These are phyloP conservation scores for Ulota crispa DNA, from an alignment of 225 moss, liverwort and hornwort genomes.

Conservation along the genomic window DNA sequence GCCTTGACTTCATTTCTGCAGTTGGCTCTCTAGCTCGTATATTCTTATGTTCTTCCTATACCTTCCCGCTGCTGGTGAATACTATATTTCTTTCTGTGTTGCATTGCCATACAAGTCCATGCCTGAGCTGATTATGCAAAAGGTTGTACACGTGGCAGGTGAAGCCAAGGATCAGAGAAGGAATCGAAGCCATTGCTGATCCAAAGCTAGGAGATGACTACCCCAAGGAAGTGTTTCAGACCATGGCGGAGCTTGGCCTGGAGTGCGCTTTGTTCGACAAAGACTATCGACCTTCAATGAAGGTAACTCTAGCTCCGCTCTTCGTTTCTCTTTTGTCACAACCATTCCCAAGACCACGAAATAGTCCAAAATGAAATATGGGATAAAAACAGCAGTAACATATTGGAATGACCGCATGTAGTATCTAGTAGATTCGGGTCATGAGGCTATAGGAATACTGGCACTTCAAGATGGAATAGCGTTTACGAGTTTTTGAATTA, in stretches of 20 bases:
- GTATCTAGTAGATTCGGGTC: background rate
- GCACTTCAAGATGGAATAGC: background rate
- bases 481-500: background rate
- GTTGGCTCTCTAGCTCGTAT: no score
- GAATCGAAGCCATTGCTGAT: slow-evolving; percentile 42
- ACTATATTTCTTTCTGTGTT: no score
- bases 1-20: no score
- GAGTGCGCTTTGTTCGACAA: slow-evolving; percentile 43
- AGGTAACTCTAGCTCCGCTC: slow-evolving; percentile 15
- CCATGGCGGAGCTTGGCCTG: slow-evolving; percentile 37
- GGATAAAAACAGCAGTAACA: no score
- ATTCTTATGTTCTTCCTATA: no score
- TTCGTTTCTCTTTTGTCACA: background rate
- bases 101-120: background rate
- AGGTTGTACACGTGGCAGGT: slow-evolving; percentile 10
- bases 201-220: slow-evolving; percentile 39
- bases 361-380: background rate
- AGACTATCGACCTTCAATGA: slow-evolving; percentile 42
- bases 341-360: background rate
- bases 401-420: no score
- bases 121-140: background rate
- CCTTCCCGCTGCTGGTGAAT: no score
- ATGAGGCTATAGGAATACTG: background rate
- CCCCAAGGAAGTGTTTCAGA: slow-evolving; percentile 28
- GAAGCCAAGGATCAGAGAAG: slow-evolving; percentile 32